These are phyloP conservation scores for Neocucurbitaria cava DNA, from an alignment of 2,329 filamentous ascomycete genomes.

Conservation along the genomic window DNA sequence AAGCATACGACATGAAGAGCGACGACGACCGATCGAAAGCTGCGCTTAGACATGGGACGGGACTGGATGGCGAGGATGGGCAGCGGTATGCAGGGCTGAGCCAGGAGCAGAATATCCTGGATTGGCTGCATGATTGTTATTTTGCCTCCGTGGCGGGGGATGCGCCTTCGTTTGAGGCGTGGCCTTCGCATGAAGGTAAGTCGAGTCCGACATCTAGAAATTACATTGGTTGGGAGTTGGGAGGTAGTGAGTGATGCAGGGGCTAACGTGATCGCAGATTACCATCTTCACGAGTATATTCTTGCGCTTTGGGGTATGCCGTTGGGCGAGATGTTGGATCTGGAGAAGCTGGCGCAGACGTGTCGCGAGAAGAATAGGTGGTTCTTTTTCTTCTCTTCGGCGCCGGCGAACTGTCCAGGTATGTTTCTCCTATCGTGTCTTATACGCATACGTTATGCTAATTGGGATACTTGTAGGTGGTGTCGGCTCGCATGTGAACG, in stretches of 20 bases:
- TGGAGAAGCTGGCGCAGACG: slow-evolving; percentile 61
- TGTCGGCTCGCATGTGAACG: slow-evolving; percentile 54
- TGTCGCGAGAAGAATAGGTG: slow-evolving; percentile 65
- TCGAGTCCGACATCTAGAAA: too few species aligned
- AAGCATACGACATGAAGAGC: slow-evolving; percentile 60
- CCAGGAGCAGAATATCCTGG: slow-evolving; percentile 63
- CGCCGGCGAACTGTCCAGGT: slow-evolving; percentile 65
- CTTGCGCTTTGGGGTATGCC: slow-evolving; percentile 52
- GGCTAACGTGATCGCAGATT: slow-evolving; percentile 27
- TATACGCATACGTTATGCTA: slow-evolving; percentile 4
- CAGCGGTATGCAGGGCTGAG: slow-evolving; percentile 58
- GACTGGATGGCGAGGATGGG: slow-evolving; percentile 46
- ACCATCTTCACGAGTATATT: slow-evolving; percentile 48
- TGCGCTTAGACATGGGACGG: slow-evolving; percentile 54
- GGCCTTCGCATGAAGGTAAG: slow-evolving; percentile 59
- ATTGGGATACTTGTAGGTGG: slow-evolving; percentile 36
- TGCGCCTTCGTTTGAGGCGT: slow-evolving; percentile 68
- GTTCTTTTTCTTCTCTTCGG: slow-evolving; percentile 68
- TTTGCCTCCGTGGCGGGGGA: slow-evolving; percentile 73
- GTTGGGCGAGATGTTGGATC: slow-evolving; percentile 50
- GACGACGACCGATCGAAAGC: slow-evolving; percentile 43
- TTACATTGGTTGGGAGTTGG: too few species aligned
- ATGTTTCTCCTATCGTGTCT: slow-evolving; percentile 5
- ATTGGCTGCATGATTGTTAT: slow-evolving; percentile 73
- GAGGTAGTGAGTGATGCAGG: too few species aligned